phyloP scores from a whole-genome alignment of 805 yeast genomes.

The Ogataea pilisensis region DNA sequence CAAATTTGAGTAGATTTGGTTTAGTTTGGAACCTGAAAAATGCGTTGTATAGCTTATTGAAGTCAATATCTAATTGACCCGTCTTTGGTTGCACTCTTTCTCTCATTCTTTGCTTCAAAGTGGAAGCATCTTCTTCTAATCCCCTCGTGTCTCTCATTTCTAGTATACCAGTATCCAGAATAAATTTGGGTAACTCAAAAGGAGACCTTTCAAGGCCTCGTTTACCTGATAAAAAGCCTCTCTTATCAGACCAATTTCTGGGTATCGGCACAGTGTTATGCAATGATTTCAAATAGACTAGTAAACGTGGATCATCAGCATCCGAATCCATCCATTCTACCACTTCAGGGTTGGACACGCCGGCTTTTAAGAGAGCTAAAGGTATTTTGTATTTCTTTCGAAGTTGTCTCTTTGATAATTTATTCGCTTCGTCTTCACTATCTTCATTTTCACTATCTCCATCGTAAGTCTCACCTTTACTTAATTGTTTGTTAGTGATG shows the following conservation, averaged over 20 bases:
- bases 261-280: constrained; percentile 78
- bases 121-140: constrained; percentile 43
- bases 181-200: constrained; percentile 73
- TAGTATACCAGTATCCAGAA: constrained; percentile 77
- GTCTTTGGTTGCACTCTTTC: constrained; percentile 86
- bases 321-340: constrained; percentile 89
- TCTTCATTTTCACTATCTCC: constrained; percentile 8
- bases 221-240: constrained; percentile 66
- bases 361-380: constrained; percentile 61
- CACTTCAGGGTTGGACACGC: constrained; percentile 58
- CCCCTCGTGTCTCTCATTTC: constrained; percentile 69
- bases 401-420: constrained; percentile 46
- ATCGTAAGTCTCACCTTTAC: constrained; percentile 11
- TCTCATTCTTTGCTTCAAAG: constrained; percentile 69
- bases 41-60: constrained; percentile 75
- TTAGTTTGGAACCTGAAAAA: constrained; percentile 77
- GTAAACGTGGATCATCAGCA: constrained; percentile 69
- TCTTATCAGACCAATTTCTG: constrained; percentile 73
- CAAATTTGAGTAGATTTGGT: constrained; percentile 65
- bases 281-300: constrained; percentile 57
- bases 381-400: constrained; percentile 55
- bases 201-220: constrained; percentile 66
- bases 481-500: constrained; percentile 7
- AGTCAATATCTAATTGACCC: constrained; percentile 84
- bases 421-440: constrained; percentile 16